Base-by-base conservation (phyloP, 1,139 yeast species). In the Casaregolazyma suthepensis region DNA sequence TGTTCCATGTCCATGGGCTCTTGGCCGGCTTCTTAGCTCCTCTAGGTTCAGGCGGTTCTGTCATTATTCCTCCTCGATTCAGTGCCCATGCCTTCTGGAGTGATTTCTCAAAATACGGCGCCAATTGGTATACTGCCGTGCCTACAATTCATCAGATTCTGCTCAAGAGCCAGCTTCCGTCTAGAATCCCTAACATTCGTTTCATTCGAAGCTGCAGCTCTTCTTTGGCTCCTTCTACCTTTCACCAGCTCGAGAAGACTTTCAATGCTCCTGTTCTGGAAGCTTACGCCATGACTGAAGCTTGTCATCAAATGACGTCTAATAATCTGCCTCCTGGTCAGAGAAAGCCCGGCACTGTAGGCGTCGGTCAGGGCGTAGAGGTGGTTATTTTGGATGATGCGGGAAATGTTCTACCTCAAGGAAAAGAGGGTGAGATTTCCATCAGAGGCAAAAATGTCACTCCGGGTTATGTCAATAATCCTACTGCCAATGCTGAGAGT, bases 271-370 rank as follows among this genome's bases (percentile, higher is more conserved):
- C 88, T 0, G 87, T 83, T 0, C 64, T 83, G 15, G 89, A 83
- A 65, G 88, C 88, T 0, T 83, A 83, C 63, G 88, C 88, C n/a
- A 83, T 83, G 87, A 83, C 88, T 2, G 89, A 83, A 64, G 87
- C 87, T 1, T 72, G 76, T 57, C 88, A 83, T 66, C 88, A 83
- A 65, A 83, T 83, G 83, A 80, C 87, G 12, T 81, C 87, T 6
- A 83, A 83, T 66, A 77, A 79, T 58, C 67, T 82, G 43, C 87
- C 87, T 45, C 83, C 85, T 2, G 85, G 82, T 7, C 66, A 75
- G 59, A 74, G 87, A 59, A 80, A 79, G 69, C 80, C 87, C 6
- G 87, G 87, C 15, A 81, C 88, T 6, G 88, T 83, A 17, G 89
- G 89, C 10, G 78, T 75, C 54, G 85, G 86, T 10, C 87, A 82